Evolutionary conservation across 495 filamentous ascomycete species (phyloP).

Genomic region (Neurospora sp.): DNA sequence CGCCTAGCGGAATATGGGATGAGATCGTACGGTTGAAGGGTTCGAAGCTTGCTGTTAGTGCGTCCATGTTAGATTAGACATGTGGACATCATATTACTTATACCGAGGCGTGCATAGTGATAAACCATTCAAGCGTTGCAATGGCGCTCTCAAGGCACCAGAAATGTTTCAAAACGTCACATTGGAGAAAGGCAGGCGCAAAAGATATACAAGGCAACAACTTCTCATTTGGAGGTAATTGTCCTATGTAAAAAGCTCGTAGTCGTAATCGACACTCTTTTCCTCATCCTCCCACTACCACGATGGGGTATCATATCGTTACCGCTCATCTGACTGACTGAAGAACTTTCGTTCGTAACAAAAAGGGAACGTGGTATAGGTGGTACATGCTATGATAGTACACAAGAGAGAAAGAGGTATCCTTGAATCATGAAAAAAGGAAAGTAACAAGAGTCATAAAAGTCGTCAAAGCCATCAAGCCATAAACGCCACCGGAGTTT

Average conservation of each 20-base stretch:
- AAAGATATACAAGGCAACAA: not conserved
- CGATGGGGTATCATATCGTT: not conserved
- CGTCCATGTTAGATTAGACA: not conserved
- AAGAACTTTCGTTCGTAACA: not conserved
- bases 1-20: not conserved
- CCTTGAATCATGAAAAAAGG: not conserved
- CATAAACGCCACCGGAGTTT: not conserved
- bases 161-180: not conserved
- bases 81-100: not conserved
- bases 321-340: not conserved
- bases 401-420: not conserved
- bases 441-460: not conserved
- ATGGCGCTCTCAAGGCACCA: not conserved
- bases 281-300: not conserved
- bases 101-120: not conserved
- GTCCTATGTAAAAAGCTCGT: not conserved
- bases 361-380: not conserved
- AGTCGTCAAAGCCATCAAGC: not conserved
- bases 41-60: not conserved
- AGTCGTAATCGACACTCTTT: not conserved
- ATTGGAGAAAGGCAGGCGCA: not conserved
- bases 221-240: not conserved
- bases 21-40: not conserved
- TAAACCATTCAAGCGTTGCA: not conserved
- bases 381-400: not conserved